Evolutionary conservation across 2,329 filamentous ascomycete genomes (phyloP).

Genomic region (Aspergillus caelatus): DNA sequence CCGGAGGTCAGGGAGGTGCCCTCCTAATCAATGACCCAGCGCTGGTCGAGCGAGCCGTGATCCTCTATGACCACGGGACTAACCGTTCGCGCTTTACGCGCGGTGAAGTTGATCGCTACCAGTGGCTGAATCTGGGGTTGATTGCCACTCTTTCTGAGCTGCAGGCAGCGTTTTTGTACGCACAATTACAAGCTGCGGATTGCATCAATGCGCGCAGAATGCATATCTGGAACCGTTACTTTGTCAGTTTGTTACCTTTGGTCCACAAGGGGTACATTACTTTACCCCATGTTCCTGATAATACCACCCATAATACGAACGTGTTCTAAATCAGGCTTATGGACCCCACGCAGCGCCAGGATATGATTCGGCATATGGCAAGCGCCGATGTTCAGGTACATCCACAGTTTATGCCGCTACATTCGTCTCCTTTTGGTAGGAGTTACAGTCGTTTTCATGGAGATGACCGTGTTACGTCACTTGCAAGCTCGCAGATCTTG

Average conservation of each 20-base stretch:
- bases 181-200: slow-evolving; percentile 13
- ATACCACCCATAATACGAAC: slow-evolving; percentile 8
- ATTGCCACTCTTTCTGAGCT: slow-evolving; percentile 14
- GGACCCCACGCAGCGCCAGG: background rate
- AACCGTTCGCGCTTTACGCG: slow-evolving; percentile 12
- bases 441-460: slow-evolving; percentile 5
- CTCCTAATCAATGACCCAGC: slow-evolving; percentile 16
- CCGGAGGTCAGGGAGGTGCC: slow-evolving; percentile 18
- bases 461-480: slow-evolving; percentile 1
- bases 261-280: background rate
- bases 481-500: slow-evolving; percentile 1
- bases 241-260: slow-evolving; percentile 2
- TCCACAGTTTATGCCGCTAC: slow-evolving; percentile 12
- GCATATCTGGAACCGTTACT: slow-evolving; percentile 13
- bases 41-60: slow-evolving; percentile 11
- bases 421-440: slow-evolving; percentile 2
- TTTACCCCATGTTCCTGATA: background rate
- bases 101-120: slow-evolving; percentile 15
- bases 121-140: slow-evolving; percentile 15
- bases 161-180: slow-evolving; percentile 19
- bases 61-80: slow-evolving; percentile 16
- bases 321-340: slow-evolving; percentile 9
- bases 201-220: slow-evolving; percentile 8
- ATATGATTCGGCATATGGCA: slow-evolving; percentile 1
- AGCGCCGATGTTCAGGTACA: background rate